A percentile compares a stretch with the other conserved stretches of the same genome.
Conservation (phyloP, 2,329 filamentous ascomycete genomes). For the Botryotinia globosa region DNA sequence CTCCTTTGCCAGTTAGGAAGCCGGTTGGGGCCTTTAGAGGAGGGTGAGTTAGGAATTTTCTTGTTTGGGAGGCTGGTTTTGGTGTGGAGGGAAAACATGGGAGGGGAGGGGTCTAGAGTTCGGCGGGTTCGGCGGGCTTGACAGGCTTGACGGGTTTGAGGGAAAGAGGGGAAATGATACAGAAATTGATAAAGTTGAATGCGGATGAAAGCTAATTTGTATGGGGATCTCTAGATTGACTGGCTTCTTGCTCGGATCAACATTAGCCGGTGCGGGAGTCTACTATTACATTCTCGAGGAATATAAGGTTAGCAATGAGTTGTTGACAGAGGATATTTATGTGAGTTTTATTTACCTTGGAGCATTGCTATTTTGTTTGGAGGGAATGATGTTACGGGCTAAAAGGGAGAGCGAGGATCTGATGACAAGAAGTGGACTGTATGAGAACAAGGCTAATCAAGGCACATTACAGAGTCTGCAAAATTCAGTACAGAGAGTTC, state of each 20-base stretch:
- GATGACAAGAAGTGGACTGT: neutral
- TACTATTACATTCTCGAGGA: constrained; percentile 94
- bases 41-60: constrained; percentile 52
- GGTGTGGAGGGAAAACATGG: neutral
- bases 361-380: neutral
- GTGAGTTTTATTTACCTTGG: constrained; percentile 56
- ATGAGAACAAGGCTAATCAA: neutral
- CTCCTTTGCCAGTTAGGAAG: constrained; percentile 54
- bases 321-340: constrained; percentile 93
- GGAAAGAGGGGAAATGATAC: neutral
- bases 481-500: constrained; percentile 80
- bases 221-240: constrained; percentile 60
- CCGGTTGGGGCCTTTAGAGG: constrained; percentile 70
- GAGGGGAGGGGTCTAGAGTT: neutral
- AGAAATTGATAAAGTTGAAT: neutral
- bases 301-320: constrained; percentile 89
- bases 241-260: constrained; percentile 84
- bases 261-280: constrained; percentile 73
- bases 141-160: neutral
- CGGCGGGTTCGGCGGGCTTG: neutral
- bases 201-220: neutral
- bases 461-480: constrained; percentile 66
- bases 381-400: neutral
- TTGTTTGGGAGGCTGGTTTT: neutral
- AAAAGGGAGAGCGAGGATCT: neutral